These are phyloP conservation scores for Alternaria arbusti DNA, from an alignment of 2,329 filamentous ascomycete species.

Conservation along the genomic window DNA sequence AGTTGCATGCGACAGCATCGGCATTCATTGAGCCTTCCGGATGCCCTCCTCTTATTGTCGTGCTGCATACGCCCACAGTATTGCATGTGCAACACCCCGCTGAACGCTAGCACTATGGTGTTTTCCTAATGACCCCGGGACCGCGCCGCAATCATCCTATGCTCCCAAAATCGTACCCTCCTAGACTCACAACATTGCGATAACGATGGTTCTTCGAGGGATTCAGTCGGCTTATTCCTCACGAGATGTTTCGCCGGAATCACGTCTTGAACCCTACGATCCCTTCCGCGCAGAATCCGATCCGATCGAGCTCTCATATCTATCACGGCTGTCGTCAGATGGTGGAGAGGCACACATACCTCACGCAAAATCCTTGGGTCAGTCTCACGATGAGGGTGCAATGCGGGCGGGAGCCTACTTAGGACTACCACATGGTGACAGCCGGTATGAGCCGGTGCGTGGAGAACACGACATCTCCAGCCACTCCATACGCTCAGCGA, in stretches of 20 bases:
- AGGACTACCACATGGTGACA: conserved; percentile 12
- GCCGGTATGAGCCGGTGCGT: conserved; percentile 30
- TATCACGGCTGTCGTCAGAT: conserved; percentile 19
- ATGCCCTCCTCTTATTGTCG: background rate
- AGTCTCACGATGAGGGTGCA: conserved; percentile 11
- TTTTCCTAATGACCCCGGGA: conserved; percentile 4
- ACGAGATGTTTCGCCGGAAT: conserved; percentile 32
- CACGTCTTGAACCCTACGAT: conserved; percentile 31
- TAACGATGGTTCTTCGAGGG: conserved; percentile 32
- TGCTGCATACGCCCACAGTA: background rate
- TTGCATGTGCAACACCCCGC: conserved; percentile 3
- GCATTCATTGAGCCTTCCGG: background rate
- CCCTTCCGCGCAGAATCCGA: conserved; percentile 35
- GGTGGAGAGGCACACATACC: conserved; percentile 11
- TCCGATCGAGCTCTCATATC: conserved; percentile 37
- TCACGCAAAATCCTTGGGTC: conserved; percentile 14
- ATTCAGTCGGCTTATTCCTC: conserved; percentile 27
- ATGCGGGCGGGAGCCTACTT: conserved; percentile 27
- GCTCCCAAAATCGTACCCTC: background rate
- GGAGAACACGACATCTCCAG: conserved; percentile 17
- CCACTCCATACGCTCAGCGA: conserved; percentile 20
- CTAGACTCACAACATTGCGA: background rate
- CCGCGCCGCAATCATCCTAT: background rate
- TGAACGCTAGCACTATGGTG: background rate
- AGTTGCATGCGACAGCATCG: background rate